Conservation (phyloP, 345 rosid species). For the Salix exigua region DNA sequence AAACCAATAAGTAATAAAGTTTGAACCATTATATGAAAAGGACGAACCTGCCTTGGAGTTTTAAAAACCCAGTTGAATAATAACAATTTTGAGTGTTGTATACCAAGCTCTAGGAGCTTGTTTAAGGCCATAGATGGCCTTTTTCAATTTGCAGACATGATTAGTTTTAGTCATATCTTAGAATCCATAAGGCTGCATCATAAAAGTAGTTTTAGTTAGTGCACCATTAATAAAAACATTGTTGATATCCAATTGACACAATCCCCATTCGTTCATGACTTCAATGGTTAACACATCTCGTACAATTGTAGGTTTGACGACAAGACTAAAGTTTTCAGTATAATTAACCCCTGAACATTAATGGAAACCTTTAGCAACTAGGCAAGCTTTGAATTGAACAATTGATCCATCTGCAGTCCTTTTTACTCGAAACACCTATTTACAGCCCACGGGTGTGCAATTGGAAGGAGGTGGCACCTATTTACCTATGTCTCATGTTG, state of each 20-base stretch:
- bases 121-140: no score
- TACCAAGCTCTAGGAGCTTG: no score
- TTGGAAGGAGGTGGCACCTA: rapidly evolving
- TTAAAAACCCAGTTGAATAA: no score
- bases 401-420: rapidly evolving
- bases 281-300: rapidly evolving
- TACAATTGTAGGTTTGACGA: neutral
- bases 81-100: no score
- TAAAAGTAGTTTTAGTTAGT: no score
- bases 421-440: no score
- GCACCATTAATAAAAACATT: no score
- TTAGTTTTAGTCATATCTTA: no score
- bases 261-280: neutral
- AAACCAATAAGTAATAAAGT: no score
- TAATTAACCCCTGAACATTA: neutral
- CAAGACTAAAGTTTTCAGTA: neutral
- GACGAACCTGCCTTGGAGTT: no score
- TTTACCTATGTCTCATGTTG: rapidly evolving
- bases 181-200: no score
- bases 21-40: rapidly evolving
- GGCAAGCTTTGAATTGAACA: neutral
- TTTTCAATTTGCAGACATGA: no score
- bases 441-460: neutral
- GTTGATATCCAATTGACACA: neutral
- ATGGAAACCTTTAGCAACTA: neutral